These are phyloP conservation scores for Pleurotus tuoliensis DNA, from an alignment of 768 basidiomycete genomes.

Conservation along the genomic window DNA sequence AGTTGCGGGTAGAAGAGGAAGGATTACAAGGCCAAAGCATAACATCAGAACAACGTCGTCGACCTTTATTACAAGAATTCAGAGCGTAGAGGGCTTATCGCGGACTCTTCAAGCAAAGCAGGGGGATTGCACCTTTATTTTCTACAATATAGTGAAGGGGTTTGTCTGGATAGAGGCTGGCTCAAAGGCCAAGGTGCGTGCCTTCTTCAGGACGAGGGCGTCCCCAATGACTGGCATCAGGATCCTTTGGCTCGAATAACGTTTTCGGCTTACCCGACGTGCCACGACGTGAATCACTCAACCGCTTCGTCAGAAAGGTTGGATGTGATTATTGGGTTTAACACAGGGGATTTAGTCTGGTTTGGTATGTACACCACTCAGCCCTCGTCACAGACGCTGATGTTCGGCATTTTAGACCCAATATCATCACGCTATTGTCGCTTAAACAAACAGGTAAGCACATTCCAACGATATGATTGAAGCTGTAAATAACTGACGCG, in stretches of 20 bases:
- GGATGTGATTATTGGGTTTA: conserved; percentile 90
- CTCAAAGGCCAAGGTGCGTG: conserved; percentile 73
- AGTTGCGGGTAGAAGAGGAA: conserved; percentile 60
- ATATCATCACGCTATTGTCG: conserved; percentile 78
- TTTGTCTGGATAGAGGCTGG: conserved; percentile 86
- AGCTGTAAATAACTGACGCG: conserved; percentile 11
- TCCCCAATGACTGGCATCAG: conserved; percentile 30
- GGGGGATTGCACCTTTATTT: conserved; percentile 82
- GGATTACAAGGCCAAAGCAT: conserved; percentile 73
- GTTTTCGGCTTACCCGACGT: conserved; percentile 86
- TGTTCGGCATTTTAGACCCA: conserved; percentile 48
- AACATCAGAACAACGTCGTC: conserved; percentile 90
- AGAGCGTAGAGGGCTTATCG: conserved; percentile 72
- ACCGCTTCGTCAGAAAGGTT: conserved; percentile 78
- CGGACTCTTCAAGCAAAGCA: conserved; percentile 72
- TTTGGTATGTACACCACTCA: conserved; percentile 52
- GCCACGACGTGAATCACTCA: conserved; percentile 79
- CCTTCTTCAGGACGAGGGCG: not conserved
- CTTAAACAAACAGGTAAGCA: conserved; percentile 76
- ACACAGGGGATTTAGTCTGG: conserved; percentile 95
- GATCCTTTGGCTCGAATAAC: conserved; percentile 84
- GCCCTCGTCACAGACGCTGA: conserved; percentile 7
- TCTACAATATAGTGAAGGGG: conserved; percentile 84
- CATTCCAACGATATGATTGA: not conserved
- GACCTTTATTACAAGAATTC: conserved; percentile 86